Conservation (phyloP, 31 red algal genomes). For the Bonnemaisonia californica region DNA sequence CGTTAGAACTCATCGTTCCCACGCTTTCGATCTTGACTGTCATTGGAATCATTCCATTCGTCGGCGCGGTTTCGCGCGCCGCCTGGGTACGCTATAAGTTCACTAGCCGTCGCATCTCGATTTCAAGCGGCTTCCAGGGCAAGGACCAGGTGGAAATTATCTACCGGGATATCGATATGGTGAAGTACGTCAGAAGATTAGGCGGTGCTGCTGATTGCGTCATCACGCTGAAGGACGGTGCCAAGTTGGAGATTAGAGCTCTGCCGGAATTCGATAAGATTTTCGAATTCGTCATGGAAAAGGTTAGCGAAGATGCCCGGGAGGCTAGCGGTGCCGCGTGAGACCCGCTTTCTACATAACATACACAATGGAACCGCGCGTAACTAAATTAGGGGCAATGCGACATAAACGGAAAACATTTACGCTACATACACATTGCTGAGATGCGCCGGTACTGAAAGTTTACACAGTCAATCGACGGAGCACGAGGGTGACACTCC, state of each 20-base stretch:
- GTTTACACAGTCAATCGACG: no score
- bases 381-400: no score
- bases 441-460: no score
- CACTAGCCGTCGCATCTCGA: constrained; percentile 78
- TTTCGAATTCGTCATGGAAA: constrained; percentile 72
- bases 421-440: no score
- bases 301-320: constrained; percentile 53
- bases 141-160: constrained; percentile 84
- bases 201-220: constrained; percentile 88
- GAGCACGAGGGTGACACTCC: no score
- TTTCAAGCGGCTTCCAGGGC: constrained; percentile 83
- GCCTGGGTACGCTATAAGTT: constrained; percentile 92
- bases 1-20: constrained; percentile 85
- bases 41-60: constrained; percentile 92
- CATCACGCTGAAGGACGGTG: constrained; percentile 77
- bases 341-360: no score
- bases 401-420: no score
- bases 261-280: constrained; percentile 66
- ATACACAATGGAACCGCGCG: no score
- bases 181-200: constrained; percentile 84
- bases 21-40: constrained; percentile 87
- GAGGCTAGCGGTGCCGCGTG: constrained; percentile 64
- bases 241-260: constrained; percentile 80
- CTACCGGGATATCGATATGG: constrained; percentile 80
- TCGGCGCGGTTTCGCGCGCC: constrained; percentile 72